Conservation (phyloP, 768 basidiomycete species). For the Agaricus blazei region DNA sequence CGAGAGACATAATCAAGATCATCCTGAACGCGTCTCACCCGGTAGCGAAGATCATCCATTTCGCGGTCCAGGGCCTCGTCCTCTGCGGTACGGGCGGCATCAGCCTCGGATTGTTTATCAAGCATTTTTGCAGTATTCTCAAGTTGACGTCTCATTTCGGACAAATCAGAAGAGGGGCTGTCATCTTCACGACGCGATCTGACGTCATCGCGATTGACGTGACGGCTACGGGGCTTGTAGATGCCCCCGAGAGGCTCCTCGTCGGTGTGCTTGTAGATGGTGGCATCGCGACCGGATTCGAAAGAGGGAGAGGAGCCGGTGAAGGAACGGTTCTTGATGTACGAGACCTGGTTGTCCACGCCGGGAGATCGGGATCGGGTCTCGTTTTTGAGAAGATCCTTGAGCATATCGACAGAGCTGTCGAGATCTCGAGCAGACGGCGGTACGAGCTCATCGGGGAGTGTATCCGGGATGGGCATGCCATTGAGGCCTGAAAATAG, state of each 20-base stretch:
- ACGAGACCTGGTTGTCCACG: conserved; percentile 50
- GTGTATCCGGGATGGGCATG: conserved; percentile 78
- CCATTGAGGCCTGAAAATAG: conserved; percentile 74
- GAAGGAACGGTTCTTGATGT: conserved; percentile 69
- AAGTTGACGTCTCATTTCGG: conserved; percentile 83
- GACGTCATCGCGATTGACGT: conserved; percentile 80
- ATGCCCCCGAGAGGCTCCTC: conserved; percentile 53
- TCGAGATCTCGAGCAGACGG: conserved; percentile 89
- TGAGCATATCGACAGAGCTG: conserved; percentile 84
- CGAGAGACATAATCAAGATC: conserved; percentile 85
- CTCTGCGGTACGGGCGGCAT: conserved; percentile 59
- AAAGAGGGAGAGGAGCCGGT: conserved; percentile 44
- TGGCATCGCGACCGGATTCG: conserved; percentile 74
- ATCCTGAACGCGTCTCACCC: conserved; percentile 82
- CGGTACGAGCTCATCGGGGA: conserved; percentile 87
- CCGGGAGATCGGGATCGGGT: conserved; percentile 65
- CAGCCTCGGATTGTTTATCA: conserved; percentile 65
- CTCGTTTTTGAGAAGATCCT: conserved; percentile 84
- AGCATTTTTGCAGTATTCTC: conserved; percentile 76
- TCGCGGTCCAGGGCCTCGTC: conserved; percentile 92
- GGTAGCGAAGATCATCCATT: conserved; percentile 78
- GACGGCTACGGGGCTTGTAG: conserved; percentile 79
- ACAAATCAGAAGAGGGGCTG: conserved; percentile 59
- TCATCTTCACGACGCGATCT: conserved; percentile 69
- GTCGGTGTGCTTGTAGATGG: conserved; percentile 83